Evolutionary conservation across 2,329 filamentous ascomycete genomes (phyloP), one percentile per base, ranked within the genome.

Genomic region (Scedosporium boydii): DNA sequence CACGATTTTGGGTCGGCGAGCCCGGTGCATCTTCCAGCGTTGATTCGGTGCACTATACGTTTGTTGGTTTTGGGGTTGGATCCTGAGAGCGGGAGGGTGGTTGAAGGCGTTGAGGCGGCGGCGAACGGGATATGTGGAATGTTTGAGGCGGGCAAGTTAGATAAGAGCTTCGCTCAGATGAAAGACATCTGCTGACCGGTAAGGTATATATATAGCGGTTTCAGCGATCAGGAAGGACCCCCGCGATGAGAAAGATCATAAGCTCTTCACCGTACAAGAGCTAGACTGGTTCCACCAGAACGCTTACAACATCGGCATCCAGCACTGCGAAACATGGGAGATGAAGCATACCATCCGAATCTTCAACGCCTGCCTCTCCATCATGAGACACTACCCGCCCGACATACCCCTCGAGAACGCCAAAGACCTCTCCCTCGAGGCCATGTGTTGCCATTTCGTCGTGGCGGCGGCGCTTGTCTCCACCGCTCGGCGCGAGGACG

Each of bases 251-350:
- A 68, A 75, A 18, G 77, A 76, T 7, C 72, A 74, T 38, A 82
- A 74, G 65, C 63, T 80, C 1, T 91, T 92, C 69, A 83, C 81
- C 0, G 63, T 80, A 0, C 71, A 78, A 3, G 91, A 96, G 68
- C 77, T 96, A 3, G 82, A 93, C 67, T 96, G 91, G 91, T 93
- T 96, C 70, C 88, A 87, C 44, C 87, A 87, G 65, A 93, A 90
- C 65, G 82, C 88, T 1, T 96, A 96, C 76, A 96, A 95, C 66
- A 72, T 92, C 6, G 87, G 86, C 0, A 73, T 93, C 4, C 84
- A 86, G 64, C 78, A 87, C 66, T 78, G 80, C 1, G 76, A 82
- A 3, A 66, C 63, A 0, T 87, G 88, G 79, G 71, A 81, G 26
- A 77, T 86, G 1, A 70, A 72, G 5, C 73, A 79, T 58, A 76